Evolutionary conservation across 768 basidiomycete species (phyloP), one percentile per base, ranked within the genome.

Genomic region (Ephemerocybe angulata): DNA sequence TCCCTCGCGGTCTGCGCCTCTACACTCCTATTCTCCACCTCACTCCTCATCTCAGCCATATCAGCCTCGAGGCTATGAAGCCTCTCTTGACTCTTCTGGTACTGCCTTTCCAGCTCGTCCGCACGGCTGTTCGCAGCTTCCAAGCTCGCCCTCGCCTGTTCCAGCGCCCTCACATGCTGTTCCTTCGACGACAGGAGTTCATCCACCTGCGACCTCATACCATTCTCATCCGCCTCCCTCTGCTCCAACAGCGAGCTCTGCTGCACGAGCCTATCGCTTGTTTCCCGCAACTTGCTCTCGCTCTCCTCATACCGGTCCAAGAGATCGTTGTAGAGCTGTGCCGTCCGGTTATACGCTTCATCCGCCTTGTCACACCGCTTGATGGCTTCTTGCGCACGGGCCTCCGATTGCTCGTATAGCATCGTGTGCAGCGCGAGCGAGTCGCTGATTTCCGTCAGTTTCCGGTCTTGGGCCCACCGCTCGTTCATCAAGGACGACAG

Each of bases 101-200:
- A 86, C 58, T 90, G 82, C 17, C 73, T 62, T 58, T 96, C 88
- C 41, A 92, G 78, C 67, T 98, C 94, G 12, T 84, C 81, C 0
- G 91, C 82, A 7, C 95, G 85, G 1, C 80, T 72, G 2, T 90
- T 85, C 7, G 93, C 85, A 1, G 90, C 82, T 47, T 83, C 75
- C 47, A 99, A 76, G 0, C 93, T 93, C 13, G 72, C 70, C 38
- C 88, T 87, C 1, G 91, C 84, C 69, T 97, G 92, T 33, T 96
- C 93, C 48, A 98, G 76, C 1, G 93, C 86, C 21, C 86, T 86
- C 47, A 98, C 73, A 66, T 98, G 93, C 64, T 93, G 87, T 47
- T 95, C 92, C 22, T 86, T 82, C 6, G 86, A 83, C 6, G 76
- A 72, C 4, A 74, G 70, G 31, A 94, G 76, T 48, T 93, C 88